Evolutionary conservation across 371 early-diverging fungal genomes (phyloP), one percentile per base, ranked within the genome.

Genomic region (Mortierella sp.): DNA sequence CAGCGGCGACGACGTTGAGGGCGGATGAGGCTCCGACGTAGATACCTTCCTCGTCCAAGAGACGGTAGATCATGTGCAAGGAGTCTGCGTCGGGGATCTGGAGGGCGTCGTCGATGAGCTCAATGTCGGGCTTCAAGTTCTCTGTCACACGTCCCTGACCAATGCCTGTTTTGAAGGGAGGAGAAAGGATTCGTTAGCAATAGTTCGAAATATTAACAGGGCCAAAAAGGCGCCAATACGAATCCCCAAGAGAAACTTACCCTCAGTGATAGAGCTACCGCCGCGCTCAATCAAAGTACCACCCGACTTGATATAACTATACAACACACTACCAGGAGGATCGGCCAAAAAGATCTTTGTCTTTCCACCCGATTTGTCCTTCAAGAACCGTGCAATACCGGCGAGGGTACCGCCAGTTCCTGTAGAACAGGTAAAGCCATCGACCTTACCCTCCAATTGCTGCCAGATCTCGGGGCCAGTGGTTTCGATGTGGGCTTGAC

Each of bases 81-180:
- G 96, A 94, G 50, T 94, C 93, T 50, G 94, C 93, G 87, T 98
- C 98, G 0, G 94, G 93, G 54, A 98, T 92, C 79, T 89, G 88
- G 31, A 98, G 82, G 0, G 98, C 95, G 72, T 94, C 97, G 75
- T 98, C 97, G 44, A 98, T 90, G 69, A 96, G 81, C 24, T 92
- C 92, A 21, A 97, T 81, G 75, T 96, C 98, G 31, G 90, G 92
- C 73, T 91, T 91, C 82, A 98, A 89, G 88, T 98, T 98, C 37
- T 95, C 96, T 2, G 98, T 98, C 43, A 98, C 90, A 75, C 98
- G 95, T 46, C 98, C 98, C 89, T 98, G 98, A 50, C 98, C 98
- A 83, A 98, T 98, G 74, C 96, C 93, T 76, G 70, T 28, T 19
- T 61, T 34, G 34, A 16, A 31, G 19, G 8, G 11, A 24, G 2